Base-by-base conservation (phyloP, 1,284 basidiomycete species). In the Trichosporon sp. region DNA sequence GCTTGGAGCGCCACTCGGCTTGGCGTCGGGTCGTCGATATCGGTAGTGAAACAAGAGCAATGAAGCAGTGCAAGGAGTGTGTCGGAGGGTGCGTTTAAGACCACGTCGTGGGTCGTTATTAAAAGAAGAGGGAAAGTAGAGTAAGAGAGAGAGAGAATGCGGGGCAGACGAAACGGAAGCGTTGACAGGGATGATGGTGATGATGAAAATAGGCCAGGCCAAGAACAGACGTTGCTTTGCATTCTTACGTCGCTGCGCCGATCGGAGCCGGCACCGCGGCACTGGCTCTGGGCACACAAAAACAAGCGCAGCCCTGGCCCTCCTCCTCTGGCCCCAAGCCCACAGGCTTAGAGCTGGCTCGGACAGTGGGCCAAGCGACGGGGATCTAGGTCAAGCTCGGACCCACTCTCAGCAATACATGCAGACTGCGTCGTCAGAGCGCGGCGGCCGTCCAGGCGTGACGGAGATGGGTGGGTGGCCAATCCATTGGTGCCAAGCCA, bases 121-220 rank as follows among this genome's bases (percentile, higher is more conserved):
- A 46, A 5, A 46, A 46, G 38, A 12, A 40, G 12, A 40, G 38
- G 38, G 38, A 37, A 37, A 37, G 5, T 37, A 37, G 8, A 5
- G 35, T 10, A 4, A 37, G 38, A 40, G 11, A 26, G 26, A 26
- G 26, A 26, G 11, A 12, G 38, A 40, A n/a, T 46, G 43, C 43
- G 43, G 43, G 43, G 38, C 38, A 40, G 38, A 40, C 2, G 43
- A 46, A 46, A 16, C 43, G 43, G 43, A n/a, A 26, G 26, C 26
- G 43, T 2, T n/a, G 43, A n/a, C n/a, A n/a, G 16, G 14, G 3
- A 10, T 3, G 8, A 6, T 10, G 1, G 21, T 8, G 54, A 31
- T 14, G 54, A 59, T 59, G 54, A 59, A 59, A 59, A 59, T 59
- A 59, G 54, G 21, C 64, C 64, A 14, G 19, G 38, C 19, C 64